Base-by-base conservation (phyloP, 2,329 filamentous ascomycete genomes). In the Pleomassaria siparia region DNA sequence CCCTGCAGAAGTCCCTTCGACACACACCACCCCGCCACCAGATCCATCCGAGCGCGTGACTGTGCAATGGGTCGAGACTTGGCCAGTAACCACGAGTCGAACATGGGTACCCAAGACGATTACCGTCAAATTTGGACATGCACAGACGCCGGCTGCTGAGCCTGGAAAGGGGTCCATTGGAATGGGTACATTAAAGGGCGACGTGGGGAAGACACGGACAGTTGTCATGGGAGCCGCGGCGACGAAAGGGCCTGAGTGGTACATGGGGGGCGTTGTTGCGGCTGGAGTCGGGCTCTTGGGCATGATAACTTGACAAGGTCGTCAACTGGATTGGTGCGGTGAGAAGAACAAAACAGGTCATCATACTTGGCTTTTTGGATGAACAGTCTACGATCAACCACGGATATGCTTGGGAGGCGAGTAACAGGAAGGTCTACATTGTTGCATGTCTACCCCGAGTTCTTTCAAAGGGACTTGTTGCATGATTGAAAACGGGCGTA, bases 101-200 rank as follows among this genome's bases (percentile, higher is more conserved):
- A 71, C 68, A 9, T 72, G 69, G 69, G 53, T 64, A 7, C 66
- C 64, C 7, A 43, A 58, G 12, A 64, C 63, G 2, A 48, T 62
- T 13, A 66, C 62, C 2, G 48, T 69, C 12, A 61, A 60, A 12
- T 66, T 66, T 42, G 50, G 53, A 2, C 40, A 52, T 12, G 37
- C 47, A 10, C 54, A 53, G 44, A 55, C 51, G 1, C 55, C 59
- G 41, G 52, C 49, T 13, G 58, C 66, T 3, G 20, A 39, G 15
- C 67, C 67, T 9, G 64, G 64, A 1, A 54, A 47, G 15, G 68
- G 68, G 5, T 47, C 51, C 16, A 62, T 72, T 28, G 69, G 68
- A 1, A 62, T 71, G 64, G 67, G 67, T 6, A 68, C 64, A 24
- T 44, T 70, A 45, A 68, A 62, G 20, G 66, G 63, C 10, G 42